Conservation (phyloP, 2,329 filamentous ascomycete species). For the Mycosphaerella sp. region DNA sequence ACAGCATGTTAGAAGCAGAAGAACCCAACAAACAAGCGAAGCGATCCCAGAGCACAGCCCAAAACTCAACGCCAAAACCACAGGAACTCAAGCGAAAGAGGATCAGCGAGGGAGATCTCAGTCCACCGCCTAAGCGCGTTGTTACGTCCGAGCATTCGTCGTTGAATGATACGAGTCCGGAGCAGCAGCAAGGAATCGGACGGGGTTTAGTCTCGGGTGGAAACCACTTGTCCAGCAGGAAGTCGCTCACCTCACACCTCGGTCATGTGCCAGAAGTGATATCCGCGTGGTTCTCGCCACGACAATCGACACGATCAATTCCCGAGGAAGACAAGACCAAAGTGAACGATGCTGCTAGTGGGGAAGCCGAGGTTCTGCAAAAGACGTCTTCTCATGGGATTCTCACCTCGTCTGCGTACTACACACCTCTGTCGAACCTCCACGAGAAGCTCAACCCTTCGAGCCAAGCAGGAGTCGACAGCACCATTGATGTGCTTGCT, state of each 20-base stretch:
- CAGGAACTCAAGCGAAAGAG: conserved; percentile 3
- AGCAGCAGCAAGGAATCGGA: background rate
- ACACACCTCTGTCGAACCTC: conserved; percentile 40
- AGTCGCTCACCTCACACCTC: conserved; percentile 27
- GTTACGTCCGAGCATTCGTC: background rate
- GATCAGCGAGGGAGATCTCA: background rate
- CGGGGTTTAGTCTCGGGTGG: background rate
- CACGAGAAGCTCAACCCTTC: conserved; percentile 38
- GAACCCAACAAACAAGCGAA: background rate
- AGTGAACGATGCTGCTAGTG: background rate
- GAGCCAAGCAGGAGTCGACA: conserved; percentile 28
- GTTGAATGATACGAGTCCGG: background rate
- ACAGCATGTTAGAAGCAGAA: background rate
- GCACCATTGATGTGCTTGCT: conserved; percentile 41
- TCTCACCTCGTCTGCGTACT: conserved; percentile 37
- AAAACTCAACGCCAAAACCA: background rate
- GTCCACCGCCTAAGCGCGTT: conserved; percentile 2
- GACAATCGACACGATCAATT: conserved; percentile 19
- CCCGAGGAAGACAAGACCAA: conserved; percentile 8
- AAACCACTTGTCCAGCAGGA: conserved; percentile 21
- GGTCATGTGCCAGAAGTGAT: conserved; percentile 33
- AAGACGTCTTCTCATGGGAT: conserved; percentile 10
- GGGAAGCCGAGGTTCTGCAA: conserved; percentile 4
- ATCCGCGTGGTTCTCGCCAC: conserved; percentile 34
- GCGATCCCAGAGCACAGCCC: background rate